These are phyloP conservation scores for Gloeostereum incarnatum DNA, from an alignment of 768 basidiomycete genomes.

Conservation along the genomic window DNA sequence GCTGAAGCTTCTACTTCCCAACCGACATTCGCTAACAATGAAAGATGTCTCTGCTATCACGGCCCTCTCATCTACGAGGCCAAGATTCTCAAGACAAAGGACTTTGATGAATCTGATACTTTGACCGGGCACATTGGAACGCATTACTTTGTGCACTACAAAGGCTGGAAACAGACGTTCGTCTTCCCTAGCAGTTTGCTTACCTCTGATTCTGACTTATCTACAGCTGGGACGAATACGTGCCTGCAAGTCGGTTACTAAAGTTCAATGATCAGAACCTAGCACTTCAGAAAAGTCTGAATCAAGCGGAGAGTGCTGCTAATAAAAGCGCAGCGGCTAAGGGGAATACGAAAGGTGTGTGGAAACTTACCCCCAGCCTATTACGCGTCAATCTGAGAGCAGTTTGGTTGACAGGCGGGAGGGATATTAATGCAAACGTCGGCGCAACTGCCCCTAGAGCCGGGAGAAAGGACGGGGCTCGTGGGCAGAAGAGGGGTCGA, in stretches of 20 bases:
- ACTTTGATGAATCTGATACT: constrained; percentile 55
- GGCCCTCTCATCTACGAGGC: constrained; percentile 95
- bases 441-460: constrained; percentile 15
- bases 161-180: constrained; percentile 98
- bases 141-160: constrained; percentile 96
- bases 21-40: constrained; percentile 46
- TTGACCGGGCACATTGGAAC: constrained; percentile 55
- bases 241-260: constrained; percentile 68
- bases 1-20: no score
- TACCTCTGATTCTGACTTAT: constrained; percentile 4
- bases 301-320: constrained; percentile 15
- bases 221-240: constrained; percentile 95
- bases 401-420: no score
- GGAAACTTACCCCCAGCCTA: no score
- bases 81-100: constrained; percentile 67
- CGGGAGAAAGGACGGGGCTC: constrained; percentile 48
- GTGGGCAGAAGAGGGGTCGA: constrained; percentile 62
- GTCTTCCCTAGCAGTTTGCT: constrained; percentile 11
- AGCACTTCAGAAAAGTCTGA: constrained; percentile 63
- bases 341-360: no score
- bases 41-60: constrained; percentile 89
- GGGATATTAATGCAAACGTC: no score
- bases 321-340: constrained; percentile 11
- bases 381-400: no score
- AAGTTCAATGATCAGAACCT: constrained; percentile 81